These are phyloP conservation scores for Pythium rishiriense DNA, from an alignment of 352 stramenopile genomes.

Conservation along the genomic window DNA sequence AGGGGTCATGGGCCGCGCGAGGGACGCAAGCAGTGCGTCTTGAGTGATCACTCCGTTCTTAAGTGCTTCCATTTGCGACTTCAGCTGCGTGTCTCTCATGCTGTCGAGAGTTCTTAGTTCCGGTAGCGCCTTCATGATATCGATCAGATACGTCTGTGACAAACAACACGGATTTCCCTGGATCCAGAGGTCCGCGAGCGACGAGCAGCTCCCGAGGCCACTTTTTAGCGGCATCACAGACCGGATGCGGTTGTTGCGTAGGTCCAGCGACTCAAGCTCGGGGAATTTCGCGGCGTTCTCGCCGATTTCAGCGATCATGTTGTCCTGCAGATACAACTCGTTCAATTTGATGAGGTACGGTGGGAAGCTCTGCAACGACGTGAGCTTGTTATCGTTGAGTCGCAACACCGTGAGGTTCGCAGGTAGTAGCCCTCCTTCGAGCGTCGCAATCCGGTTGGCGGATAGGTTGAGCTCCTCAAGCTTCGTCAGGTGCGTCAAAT, in stretches of 20 bases:
- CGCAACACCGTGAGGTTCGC: constrained; percentile 45
- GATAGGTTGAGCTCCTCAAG: constrained; percentile 72
- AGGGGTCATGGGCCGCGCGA: constrained; percentile 38
- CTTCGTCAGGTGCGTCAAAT: constrained; percentile 62
- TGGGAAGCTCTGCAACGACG: constrained; percentile 40
- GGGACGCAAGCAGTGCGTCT: constrained; percentile 29
- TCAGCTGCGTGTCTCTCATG: constrained; percentile 49
- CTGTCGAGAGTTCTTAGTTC: constrained; percentile 66
- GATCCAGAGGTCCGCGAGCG: constrained; percentile 66
- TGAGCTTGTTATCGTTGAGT: constrained; percentile 40
- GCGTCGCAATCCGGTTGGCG: constrained; percentile 51
- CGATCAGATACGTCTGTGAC: constrained; percentile 59
- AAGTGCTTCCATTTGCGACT: constrained; percentile 44
- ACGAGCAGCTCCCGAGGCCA: constrained; percentile 16
- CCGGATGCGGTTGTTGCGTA: constrained; percentile 60
- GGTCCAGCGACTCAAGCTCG: constrained; percentile 69
- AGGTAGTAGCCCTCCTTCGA: constrained; percentile 53
- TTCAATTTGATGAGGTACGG: constrained; percentile 45
- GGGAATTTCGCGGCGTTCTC: constrained; percentile 33
- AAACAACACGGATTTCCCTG: constrained; percentile 66
- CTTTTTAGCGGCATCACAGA: constrained; percentile 26
- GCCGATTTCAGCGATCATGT: constrained; percentile 40
- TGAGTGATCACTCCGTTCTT: constrained; percentile 43
- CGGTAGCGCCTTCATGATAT: constrained; percentile 42
- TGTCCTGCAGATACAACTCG: constrained; percentile 71